Evolutionary conservation across 768 basidiomycete genomes (phyloP), one percentile per base, ranked within the genome.

Genomic region (Tricholoma terreum): DNA sequence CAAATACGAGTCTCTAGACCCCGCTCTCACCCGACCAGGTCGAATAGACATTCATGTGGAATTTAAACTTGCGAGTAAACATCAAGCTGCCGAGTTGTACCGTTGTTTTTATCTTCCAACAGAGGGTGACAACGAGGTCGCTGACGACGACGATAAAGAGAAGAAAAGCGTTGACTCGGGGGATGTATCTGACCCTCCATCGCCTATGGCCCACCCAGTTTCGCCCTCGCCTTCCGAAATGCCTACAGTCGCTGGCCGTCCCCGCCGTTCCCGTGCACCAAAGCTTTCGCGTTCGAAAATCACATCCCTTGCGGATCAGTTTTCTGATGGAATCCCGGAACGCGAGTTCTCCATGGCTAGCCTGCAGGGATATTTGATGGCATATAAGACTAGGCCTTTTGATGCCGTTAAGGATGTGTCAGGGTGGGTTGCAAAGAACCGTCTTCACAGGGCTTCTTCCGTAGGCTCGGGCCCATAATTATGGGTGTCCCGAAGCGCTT

Each of bases 41-140:
- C 83, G 90, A 8, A 86, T 92, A 82, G 90, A 92, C 65, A 65
- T 90, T 27, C 86, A 89, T 61, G 73, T 92, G 58, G 83, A 89
- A 65, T 91, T 90, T 71, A 80, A 81, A 62, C 76, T 84, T 22
- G 86, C 90, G 15, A 87, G 84, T 66, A 78, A 73, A 51, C 82
- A 79, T 70, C 89, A 91, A 61, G 85, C 84, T 2, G 68, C 69
- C 30, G 83, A 84, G 62, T 74, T 92, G 9, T 92, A 84, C 70
- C 79, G 72, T 40, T 75, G 81, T 51, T 91, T 91, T 73, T 92
- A 84, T 65, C 70, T 83, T 11, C 83, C 83, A 6, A 24, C 22
- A 31, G 46, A 45, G 10, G 65, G 72, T 8, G 59, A 56, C 9
- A 58, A 65, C n/a, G 38, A 17, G 24, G 24, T 12, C 24, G 6